phyloP scores from a whole-genome alignment of 2,329 filamentous ascomycete species.

The Calonectria pseudoreteaudii region DNA sequence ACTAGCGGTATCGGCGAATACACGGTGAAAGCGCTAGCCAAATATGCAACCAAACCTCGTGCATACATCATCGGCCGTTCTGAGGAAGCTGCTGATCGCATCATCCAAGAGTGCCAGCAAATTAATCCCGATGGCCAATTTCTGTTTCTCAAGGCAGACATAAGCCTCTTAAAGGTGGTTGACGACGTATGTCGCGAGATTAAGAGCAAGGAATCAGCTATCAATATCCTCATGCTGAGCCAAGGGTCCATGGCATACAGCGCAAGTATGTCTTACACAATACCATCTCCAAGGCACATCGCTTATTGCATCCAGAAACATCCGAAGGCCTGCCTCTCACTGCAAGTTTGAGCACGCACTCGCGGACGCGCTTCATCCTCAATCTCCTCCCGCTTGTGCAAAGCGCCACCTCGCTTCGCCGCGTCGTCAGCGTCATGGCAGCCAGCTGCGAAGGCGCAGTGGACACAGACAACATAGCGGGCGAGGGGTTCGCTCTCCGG shows the following conservation, averaged over 20 bases:
- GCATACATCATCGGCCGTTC: slow-evolving; percentile 3
- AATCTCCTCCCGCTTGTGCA: neutral
- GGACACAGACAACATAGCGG: neutral
- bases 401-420: neutral
- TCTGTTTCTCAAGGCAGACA: neutral
- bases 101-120: neutral
- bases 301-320: neutral
- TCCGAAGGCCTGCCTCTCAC: neutral
- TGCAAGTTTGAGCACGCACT: neutral
- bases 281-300: neutral
- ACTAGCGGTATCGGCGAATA: neutral
- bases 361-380: neutral
- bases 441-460: neutral
- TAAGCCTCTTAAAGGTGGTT: neutral
- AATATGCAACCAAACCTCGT: neutral
- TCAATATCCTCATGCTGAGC: neutral
- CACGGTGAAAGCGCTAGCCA: neutral
- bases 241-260: slow-evolving; percentile 5
- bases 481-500: neutral
- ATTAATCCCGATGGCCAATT: neutral
- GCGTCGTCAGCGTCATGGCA: neutral
- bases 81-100: neutral
- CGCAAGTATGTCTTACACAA: neutral
- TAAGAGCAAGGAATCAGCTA: neutral
- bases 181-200: slow-evolving; percentile 2